Conservation (phyloP, 805 yeast species). For the Yamadazyma akitaensis region DNA sequence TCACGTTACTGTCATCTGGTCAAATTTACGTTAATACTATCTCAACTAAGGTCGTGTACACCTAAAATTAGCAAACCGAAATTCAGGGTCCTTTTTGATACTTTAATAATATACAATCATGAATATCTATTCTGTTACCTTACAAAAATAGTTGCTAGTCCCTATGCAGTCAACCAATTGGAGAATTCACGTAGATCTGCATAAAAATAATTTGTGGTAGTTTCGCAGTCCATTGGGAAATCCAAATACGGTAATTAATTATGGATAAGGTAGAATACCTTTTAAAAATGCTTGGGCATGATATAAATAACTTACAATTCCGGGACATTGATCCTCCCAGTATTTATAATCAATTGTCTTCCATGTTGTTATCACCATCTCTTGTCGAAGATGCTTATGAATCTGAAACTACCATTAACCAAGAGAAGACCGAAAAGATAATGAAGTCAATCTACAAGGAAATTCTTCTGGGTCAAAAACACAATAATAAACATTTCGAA, state of each 20-base stretch:
- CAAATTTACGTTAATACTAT: no score
- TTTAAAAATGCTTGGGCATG: slow-evolving; percentile 18
- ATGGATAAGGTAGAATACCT: slow-evolving; percentile 16
- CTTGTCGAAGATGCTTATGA: slow-evolving; percentile 23
- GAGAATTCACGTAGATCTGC: no score
- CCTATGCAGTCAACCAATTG: no score
- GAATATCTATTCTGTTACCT: no score
- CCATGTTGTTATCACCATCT: slow-evolving; percentile 15
- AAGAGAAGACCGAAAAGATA: slow-evolving; percentile 27
- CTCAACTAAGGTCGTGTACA: no score
- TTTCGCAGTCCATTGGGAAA: slow-evolving; percentile 10
- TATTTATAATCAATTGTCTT: slow-evolving; percentile 8
- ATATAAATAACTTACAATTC: slow-evolving; percentile 8
- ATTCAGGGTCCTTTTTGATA: no score
- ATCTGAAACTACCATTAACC: slow-evolving; percentile 37
- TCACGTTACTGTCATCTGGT: no score
- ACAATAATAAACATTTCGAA: slow-evolving; percentile 13
- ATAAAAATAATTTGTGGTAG: not conserved
- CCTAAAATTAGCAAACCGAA: no score
- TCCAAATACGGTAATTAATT: slow-evolving; percentile 10
- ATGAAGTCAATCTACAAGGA: slow-evolving; percentile 30
- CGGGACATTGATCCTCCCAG: slow-evolving; percentile 15
- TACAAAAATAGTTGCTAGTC: no score
- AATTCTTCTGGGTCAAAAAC: slow-evolving; percentile 10
- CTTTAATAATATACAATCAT: no score